Evolutionary conservation across 495 filamentous ascomycete genomes (phyloP), one percentile per base, ranked within the genome.

Genomic region (Tuber aestivum): DNA sequence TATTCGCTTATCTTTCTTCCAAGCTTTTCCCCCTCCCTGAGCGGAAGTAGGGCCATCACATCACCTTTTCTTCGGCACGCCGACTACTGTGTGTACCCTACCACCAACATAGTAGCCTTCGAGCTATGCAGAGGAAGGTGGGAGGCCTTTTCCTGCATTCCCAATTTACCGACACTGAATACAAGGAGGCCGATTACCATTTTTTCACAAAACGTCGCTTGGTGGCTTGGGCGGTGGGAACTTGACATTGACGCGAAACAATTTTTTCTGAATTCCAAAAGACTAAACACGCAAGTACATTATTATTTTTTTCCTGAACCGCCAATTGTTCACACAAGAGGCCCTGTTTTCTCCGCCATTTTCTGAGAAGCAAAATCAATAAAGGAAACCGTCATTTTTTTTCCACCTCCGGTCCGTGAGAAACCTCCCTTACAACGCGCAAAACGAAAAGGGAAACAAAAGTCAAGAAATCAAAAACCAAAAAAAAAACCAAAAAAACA

Each of bases 281-380:
- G n/a, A 65, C 56, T 65, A 65, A 65, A 65, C 56, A 32, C 18
- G n/a, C n/a, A 14, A 65, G 56, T 5, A 18, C 56, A 65, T 65
- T 10, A 65, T n/a, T n/a, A 65, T 1, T 65, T 65, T 65, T 61
- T 65, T 65, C 32, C 56, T 16, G 56, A 65, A 65, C 56, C 56
- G 56, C 56, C 56, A 65, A 65, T 65, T 5, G 56, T 65, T 65
- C 56, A 12, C 56, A 65, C 56, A 65, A 65, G 10, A 65, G 56
- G 56, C 56, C 56, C 56, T 65, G 7, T 65, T 65, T 65, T 65
- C 56, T 32, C 56, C 56, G 1, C 56, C 56, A 65, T 65, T 65
- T 61, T 32, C 56, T 16, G 12, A 65, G 32, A 65, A 65, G 27
- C n/a, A 65, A 65, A 65, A 32, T 32, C 10, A 65, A 32, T 23